phyloP scores from a whole-genome alignment of 1,139 yeast species.

The Debaryomyces sp. region DNA sequence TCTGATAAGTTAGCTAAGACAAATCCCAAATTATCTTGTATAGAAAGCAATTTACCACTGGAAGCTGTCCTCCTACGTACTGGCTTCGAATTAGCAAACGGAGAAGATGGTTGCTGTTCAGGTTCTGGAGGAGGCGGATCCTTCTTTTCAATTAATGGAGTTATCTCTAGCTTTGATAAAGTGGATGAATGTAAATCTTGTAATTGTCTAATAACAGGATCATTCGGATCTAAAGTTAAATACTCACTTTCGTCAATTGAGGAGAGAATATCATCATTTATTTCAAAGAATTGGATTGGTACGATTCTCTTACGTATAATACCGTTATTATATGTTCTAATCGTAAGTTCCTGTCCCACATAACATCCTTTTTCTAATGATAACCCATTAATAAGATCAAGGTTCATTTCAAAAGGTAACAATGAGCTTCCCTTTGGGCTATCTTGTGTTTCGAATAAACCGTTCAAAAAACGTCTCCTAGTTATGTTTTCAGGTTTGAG shows the following conservation, averaged over 20 bases:
- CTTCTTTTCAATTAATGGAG: constrained; percentile 19
- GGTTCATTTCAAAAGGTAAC: constrained; percentile 81
- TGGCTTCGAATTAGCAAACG: constrained; percentile 36
- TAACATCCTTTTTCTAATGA: constrained; percentile 93
- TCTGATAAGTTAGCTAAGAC: constrained; percentile 57
- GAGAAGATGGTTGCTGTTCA: constrained; percentile 24
- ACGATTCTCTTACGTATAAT: constrained; percentile 78
- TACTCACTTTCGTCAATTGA: constrained; percentile 14
- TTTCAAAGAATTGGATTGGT: constrained; percentile 61
- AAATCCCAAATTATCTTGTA: constrained; percentile 65
- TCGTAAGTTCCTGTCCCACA: constrained; percentile 93
- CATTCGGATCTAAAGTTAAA: constrained; percentile 17
- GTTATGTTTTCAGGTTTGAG: constrained; percentile 35
- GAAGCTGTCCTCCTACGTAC: constrained; percentile 41
- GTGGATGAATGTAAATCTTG: constrained; percentile 19
- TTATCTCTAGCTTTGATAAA: constrained; percentile 28
- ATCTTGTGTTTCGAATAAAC: constrained; percentile 67
- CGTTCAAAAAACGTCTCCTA: constrained; percentile 56
- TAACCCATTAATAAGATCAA: constrained; percentile 82
- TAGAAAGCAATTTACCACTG: constrained; percentile 61
- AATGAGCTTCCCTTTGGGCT: constrained; percentile 43
- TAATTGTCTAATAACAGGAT: constrained; percentile 21
- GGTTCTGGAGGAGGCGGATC: constrained; percentile 9
- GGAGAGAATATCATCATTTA: constrained; percentile 21
- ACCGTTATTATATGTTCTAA: constrained; percentile 84